Base-by-base conservation (phyloP, 164 flowering plant species). In the Vitis riparia region DNA sequence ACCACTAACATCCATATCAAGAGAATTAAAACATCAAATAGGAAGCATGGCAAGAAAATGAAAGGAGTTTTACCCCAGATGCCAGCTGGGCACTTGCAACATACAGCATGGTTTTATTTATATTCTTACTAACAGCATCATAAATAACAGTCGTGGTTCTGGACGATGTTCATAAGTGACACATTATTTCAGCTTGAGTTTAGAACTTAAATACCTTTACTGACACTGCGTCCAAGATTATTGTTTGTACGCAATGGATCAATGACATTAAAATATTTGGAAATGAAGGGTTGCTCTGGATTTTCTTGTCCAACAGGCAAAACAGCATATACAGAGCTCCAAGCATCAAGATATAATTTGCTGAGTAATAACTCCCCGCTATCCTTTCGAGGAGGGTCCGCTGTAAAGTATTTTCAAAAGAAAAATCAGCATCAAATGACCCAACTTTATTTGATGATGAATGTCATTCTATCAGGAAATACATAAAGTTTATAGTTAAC, bases 161-260 rank as follows among this genome's bases (percentile, higher is more conserved):
- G 44, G 44, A 37, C 7, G 44, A 37, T 37, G 5, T 37, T 37
- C 44, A 37, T 37, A 37, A 37, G 44, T 37, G 44, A 37, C 6
- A 37, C 44, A 37, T 37, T 37, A 37, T 37, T 37, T 37, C 44
- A 37, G 44, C 44, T 37, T 37, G 44, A 37, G 44, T 3, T 44
- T 72, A 58, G 70, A 57, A 27, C 66, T n/a, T 17, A 48, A 52
- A 27, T 84, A 95, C 99, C 98, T 96, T 92, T 91, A 81, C 94
- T 93, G 48, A 96, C 99, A 84, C 99, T 96, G 32, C 99, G 92
- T 27, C 99, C 99, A 75, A 93, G 97, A 71, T 95, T 95, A 83
- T 95, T 95, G 83, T 87, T 95, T 63, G 83, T 81, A 57, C 97
- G 94, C 72, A 95, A 81, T 55, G 99, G 99, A 81, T 95, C 99